These are phyloP conservation scores for Chlamydomonas sphaeroides DNA, from an alignment of 139 green algal genomes.

Conservation along the genomic window DNA sequence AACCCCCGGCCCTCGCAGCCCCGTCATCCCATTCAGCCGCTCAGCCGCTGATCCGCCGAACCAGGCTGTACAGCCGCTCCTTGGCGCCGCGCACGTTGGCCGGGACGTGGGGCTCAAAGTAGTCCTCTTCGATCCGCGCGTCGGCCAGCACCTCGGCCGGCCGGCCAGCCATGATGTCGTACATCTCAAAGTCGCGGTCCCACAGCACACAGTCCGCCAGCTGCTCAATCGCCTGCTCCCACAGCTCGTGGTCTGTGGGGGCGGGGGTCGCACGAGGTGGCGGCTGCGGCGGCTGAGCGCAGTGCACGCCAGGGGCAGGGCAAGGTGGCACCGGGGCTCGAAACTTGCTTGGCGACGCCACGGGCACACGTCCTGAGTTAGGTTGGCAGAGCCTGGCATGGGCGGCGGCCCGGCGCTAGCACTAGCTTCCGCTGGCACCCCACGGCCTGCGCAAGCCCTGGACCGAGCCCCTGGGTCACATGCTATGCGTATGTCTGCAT, in stretches of 20 bases:
- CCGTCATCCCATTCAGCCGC: too few relatives aligned
- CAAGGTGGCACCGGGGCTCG: background rate
- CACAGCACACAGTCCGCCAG: background rate
- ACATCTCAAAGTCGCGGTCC: slow-evolving; percentile 1
- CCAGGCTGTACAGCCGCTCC: background rate
- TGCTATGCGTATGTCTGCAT: too few relatives aligned
- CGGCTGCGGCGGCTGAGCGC: too few relatives aligned
- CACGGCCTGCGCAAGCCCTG: too few relatives aligned
- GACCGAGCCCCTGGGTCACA: too few relatives aligned
- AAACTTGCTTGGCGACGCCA: background rate
- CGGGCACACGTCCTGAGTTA: background rate
- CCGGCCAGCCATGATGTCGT: background rate
- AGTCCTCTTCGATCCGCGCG: background rate
- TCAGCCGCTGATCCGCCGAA: background rate
- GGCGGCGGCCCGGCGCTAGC: too few relatives aligned
- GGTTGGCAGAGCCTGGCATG: background rate
- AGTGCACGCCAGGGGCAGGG: background rate
- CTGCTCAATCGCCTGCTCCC: background rate
- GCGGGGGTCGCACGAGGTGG: too few relatives aligned
- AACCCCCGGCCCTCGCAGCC: too few relatives aligned
- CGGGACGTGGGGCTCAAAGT: background rate
- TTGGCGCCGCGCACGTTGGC: background rate
- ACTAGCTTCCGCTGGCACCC: background rate
- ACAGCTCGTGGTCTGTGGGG: background rate
- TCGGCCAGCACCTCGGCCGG: too few relatives aligned